Percentiles rank a stretch among this genome's conserved stretches.
Conservation (phyloP, 1,139 yeast genomes). For the Hyphopichia buzzinii region DNA sequence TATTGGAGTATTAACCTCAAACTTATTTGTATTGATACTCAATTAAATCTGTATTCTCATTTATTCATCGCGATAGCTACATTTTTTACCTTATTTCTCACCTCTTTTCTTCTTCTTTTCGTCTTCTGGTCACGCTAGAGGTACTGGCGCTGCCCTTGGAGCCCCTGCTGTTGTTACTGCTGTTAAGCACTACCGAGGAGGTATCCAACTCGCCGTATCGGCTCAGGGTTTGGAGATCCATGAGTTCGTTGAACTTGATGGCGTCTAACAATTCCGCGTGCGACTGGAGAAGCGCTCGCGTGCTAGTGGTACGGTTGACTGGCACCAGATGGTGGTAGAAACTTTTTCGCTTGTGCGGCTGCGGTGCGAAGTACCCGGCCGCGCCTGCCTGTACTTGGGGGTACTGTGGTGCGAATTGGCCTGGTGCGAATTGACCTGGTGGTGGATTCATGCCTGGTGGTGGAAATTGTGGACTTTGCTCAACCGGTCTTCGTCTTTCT, state of each 20-base stretch:
- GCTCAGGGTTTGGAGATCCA: slow-evolving; percentile 17
- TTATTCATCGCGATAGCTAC: background rate
- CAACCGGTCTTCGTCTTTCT: background rate
- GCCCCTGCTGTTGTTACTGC: slow-evolving; percentile 20
- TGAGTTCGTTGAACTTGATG: slow-evolving; percentile 19
- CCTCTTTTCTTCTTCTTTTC: background rate
- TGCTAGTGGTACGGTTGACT: slow-evolving; percentile 16
- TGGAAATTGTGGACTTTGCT: background rate
- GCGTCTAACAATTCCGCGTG: slow-evolving; percentile 22
- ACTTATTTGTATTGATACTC: background rate
- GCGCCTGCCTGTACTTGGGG: too few relatives aligned
- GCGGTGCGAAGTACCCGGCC: background rate
- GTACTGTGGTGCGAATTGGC: background rate
- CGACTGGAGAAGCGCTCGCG: slow-evolving; percentile 19
- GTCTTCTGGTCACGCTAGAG: slow-evolving; percentile 11
- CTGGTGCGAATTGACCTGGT: background rate
- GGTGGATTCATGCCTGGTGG: background rate
- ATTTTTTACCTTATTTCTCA: background rate
- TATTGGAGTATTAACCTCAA: too few relatives aligned
- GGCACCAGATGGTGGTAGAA: slow-evolving; percentile 14
- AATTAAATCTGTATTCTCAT: background rate
- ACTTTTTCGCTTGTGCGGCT: slow-evolving; percentile 5
- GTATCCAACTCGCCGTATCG: slow-evolving; percentile 32
- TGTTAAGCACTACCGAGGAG: slow-evolving; percentile 15
- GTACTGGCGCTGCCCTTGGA: slow-evolving; percentile 15